Percentiles rank a stretch among this genome's conserved stretches.
Evolutionary conservation across 768 basidiomycete genomes (phyloP).

Genomic region (Postia placenta): DNA sequence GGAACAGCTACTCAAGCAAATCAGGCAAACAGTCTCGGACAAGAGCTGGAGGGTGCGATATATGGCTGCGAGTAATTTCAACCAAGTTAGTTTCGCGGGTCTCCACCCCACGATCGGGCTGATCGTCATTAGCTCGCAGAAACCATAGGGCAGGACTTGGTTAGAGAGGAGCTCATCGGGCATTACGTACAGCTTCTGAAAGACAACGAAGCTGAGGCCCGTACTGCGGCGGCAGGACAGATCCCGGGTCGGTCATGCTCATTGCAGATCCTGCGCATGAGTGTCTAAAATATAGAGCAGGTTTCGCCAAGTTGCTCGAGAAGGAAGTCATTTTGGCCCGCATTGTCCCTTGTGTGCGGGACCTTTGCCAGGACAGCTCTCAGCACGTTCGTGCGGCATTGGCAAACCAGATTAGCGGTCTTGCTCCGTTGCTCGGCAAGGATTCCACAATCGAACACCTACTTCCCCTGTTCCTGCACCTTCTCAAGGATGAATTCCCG

Average conservation of each 20-base stretch:
- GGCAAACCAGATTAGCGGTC: constrained; percentile 92
- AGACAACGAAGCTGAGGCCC: constrained; percentile 98
- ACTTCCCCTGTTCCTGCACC: constrained; percentile 92
- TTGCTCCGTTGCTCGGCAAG: constrained; percentile 90
- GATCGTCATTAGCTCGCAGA: constrained; percentile 64
- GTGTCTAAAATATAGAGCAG: constrained; percentile 32
- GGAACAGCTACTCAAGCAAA: constrained; percentile 81
- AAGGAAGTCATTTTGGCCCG: constrained; percentile 90
- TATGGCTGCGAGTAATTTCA: constrained; percentile 97
- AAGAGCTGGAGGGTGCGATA: constrained; percentile 99
- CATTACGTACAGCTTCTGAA: constrained; percentile 93
- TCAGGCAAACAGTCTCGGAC: constrained; percentile 83
- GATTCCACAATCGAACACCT: constrained; percentile 94
- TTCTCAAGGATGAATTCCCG: constrained; percentile 97
- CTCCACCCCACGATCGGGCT: neutral
- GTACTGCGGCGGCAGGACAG: constrained; percentile 93
- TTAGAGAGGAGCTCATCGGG: constrained; percentile 88
- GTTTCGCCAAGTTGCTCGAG: constrained; percentile 91
- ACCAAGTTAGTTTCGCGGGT: constrained; percentile 42
- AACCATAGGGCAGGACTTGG: constrained; percentile 83
- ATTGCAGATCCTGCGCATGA: neutral
- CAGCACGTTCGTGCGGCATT: constrained; percentile 97
- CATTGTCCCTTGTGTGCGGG: constrained; percentile 91
- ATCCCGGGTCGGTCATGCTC: constrained; percentile 67
- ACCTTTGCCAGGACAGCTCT: constrained; percentile 87